Percentiles rank a stretch among this genome's conserved stretches.
These are phyloP conservation scores for Trichoderma afroharzianum DNA, from an alignment of 2,329 filamentous ascomycete species.

Conservation along the genomic window DNA sequence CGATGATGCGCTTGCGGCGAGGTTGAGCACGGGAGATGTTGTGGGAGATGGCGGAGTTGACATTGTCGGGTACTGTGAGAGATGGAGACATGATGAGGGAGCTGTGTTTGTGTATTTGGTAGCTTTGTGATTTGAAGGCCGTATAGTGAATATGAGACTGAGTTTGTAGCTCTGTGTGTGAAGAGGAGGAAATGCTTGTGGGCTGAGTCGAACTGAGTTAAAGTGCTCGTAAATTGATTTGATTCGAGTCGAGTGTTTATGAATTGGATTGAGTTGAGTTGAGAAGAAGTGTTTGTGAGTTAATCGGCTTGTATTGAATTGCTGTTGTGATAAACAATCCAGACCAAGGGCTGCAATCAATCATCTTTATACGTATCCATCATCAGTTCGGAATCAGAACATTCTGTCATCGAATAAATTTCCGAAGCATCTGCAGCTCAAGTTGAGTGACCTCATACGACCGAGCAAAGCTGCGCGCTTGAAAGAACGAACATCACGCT, in stretches of 20 bases:
- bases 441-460: background rate
- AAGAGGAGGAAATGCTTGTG: background rate
- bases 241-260: background rate
- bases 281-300: background rate
- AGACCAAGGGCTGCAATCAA: background rate
- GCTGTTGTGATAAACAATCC: background rate
- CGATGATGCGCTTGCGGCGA: constrained; percentile 17
- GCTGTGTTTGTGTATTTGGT: background rate
- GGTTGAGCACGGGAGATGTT: background rate
- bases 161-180: background rate
- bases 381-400: background rate
- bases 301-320: background rate
- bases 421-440: background rate
- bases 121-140: no score
- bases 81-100: background rate
- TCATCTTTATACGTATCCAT: background rate
- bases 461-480: no score
- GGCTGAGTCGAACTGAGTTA: no score
- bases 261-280: background rate
- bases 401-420: background rate
- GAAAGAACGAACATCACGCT: background rate
- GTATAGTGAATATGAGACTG: background rate
- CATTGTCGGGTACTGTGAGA: background rate
- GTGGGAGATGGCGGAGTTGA: background rate
- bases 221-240: background rate